Evolutionary conservation across 2,329 filamentous ascomycete species (phyloP), one percentile per base, ranked within the genome.

Genomic region (Fusarium albosuccineum): DNA sequence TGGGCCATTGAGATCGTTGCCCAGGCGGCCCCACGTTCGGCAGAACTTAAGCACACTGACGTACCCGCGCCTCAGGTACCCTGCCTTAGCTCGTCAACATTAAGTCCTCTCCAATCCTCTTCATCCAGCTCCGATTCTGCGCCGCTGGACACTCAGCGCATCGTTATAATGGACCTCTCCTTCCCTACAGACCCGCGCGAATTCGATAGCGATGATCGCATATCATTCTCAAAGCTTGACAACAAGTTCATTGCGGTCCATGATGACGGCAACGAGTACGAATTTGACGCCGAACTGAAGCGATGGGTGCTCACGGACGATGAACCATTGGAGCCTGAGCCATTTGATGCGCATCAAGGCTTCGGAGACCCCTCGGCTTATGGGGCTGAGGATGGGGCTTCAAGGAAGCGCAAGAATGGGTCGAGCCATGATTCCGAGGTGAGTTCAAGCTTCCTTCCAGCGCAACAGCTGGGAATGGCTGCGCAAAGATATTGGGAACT

Each of bases 141-240:
- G 41, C 49, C 30, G n/a, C 36, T 34, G 10, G 9, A 26, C n/a
- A 41, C 2, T n/a, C 29, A 26, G n/a, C 16, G 42, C 36, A 50
- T 45, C 6, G 4, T 51, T 27, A 62, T 55, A 39, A 79, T 80
- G 77, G 76, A 80, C 11, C 42, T 70, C 3, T 61, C 79, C 10
- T 88, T 90, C 57, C 87, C 88, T 22, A 87, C 82, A 16, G 82
- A 92, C 59, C 84, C 86, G 13, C 84, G 87, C 58, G 86, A 91
- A 48, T 97, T 97, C 76, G 89, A 91, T 72, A 82, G 82, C 60
- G 94, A 97, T 76, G 87, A 92, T 29, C 91, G 94, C 71, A 92
- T 97, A 74, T 95, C 93, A 6, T 97, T 91, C 81, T 95, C 92
- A n/a, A 92, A 88, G 76, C 84, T 93, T 64, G 91, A 95, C 79